Evolutionary conservation across 2,329 filamentous ascomycete species (phyloP).

Genomic region (Raffaelea albimanens): DNA sequence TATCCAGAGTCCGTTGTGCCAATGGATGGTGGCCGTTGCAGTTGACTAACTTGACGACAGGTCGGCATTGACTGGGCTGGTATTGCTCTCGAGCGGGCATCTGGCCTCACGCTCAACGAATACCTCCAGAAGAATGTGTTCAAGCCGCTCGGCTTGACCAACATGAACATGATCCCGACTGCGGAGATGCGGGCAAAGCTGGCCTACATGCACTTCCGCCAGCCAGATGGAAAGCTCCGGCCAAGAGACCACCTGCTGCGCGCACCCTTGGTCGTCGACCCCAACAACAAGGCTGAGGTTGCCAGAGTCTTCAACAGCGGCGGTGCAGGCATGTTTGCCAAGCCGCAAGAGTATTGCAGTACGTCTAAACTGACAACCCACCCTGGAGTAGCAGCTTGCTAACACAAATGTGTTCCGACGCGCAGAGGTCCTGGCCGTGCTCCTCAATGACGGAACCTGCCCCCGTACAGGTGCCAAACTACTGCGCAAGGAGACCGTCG

Average conservation of each 20-base stretch:
- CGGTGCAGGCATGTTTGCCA: conserved; percentile 33
- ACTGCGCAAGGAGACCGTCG: conserved; percentile 43
- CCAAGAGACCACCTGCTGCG: conserved; percentile 24
- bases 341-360: conserved; percentile 27
- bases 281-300: conserved; percentile 1
- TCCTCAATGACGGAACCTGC: conserved; percentile 53
- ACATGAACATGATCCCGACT: conserved; percentile 38
- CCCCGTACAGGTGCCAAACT: conserved; percentile 42
- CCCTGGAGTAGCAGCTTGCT: no score
- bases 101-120: conserved; percentile 28
- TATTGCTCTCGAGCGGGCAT: conserved; percentile 30
- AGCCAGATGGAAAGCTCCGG: conserved; percentile 27
- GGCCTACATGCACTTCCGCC: conserved; percentile 43
- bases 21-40: no score
- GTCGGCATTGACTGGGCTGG: conserved; percentile 41
- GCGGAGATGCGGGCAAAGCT: conserved; percentile 40
- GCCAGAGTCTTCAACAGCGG: conserved; percentile 25
- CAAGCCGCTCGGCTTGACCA: conserved; percentile 35
- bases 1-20: no score
- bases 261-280: conserved; percentile 7
- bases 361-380: neutral
- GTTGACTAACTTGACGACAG: no score
- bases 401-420: no score
- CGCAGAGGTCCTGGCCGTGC: conserved; percentile 47
- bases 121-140: conserved; percentile 35